Conservation (phyloP, 495 filamentous ascomycete species). For the Apodospora peruviana region DNA sequence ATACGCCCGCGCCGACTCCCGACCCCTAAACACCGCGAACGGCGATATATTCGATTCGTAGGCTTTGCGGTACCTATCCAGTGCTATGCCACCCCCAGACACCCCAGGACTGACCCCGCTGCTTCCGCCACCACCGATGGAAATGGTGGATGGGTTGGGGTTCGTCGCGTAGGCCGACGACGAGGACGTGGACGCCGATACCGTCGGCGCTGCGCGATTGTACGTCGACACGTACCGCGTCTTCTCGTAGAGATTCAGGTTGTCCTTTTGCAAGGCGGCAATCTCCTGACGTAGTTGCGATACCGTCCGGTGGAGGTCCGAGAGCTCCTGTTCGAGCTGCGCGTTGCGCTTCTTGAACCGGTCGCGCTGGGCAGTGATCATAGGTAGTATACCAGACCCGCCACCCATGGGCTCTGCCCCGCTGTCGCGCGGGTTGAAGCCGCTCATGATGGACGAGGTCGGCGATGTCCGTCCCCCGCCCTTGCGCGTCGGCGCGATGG, state of each 20-base stretch:
- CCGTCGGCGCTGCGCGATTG: conserved; percentile 58
- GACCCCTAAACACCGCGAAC: conserved; percentile 89
- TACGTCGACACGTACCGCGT: conserved; percentile 94
- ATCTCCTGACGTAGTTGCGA: conserved; percentile 88
- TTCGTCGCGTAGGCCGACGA: conserved; percentile 67
- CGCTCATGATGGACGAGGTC: conserved; percentile 95
- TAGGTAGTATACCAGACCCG: conserved; percentile 87
- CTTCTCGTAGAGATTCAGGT: conserved; percentile 95
- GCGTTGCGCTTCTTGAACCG: conserved; percentile 95
- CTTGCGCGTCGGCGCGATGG: conserved; percentile 55
- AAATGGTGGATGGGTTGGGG: conserved; percentile 65
- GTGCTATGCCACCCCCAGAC: conserved; percentile 50
- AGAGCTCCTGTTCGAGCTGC: conserved; percentile 86
- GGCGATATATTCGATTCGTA: conserved; percentile 95
- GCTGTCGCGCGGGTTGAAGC: conserved; percentile 75
- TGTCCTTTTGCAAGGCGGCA: conserved; percentile 89
- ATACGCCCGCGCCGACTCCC: conserved; percentile 87
- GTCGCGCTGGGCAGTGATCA: conserved; percentile 96
- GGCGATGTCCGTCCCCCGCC: conserved; percentile 74
- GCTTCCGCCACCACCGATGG: conserved; percentile 44
- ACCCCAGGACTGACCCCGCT: conserved; percentile 18
- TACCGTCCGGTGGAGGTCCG: conserved; percentile 72
- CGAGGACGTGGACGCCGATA: conserved; percentile 53
- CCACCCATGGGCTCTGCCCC: conserved; percentile 68
- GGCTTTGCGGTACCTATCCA: conserved; percentile 85